These are phyloP conservation scores for Hydnomerulius pinastri DNA, from an alignment of 768 basidiomycete species.

Conservation along the genomic window DNA sequence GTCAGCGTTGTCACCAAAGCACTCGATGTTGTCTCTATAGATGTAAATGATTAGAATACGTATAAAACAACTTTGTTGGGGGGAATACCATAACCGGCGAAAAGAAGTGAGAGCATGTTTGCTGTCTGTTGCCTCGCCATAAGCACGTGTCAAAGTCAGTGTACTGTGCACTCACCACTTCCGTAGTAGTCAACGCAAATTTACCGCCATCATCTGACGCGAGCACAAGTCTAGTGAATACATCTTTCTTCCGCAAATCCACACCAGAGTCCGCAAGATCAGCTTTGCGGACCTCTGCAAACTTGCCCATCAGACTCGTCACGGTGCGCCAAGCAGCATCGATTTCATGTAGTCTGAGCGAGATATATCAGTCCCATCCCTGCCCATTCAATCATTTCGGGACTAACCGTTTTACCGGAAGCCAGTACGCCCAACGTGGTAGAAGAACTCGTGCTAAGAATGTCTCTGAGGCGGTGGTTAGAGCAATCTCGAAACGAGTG, in stretches of 20 bases:
- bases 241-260: slow-evolving; percentile 27
- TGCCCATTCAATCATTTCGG: not conserved
- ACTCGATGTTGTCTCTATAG: slow-evolving; percentile 28
- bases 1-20: slow-evolving; percentile 30
- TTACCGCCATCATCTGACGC: slow-evolving; percentile 46
- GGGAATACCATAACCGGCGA: slow-evolving; percentile 56
- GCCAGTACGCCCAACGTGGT: slow-evolving; percentile 11
- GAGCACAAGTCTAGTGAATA: slow-evolving; percentile 45
- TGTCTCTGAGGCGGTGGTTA: slow-evolving; percentile 8
- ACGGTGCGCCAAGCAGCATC: slow-evolving; percentile 10
- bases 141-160: not conserved
- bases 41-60: not conserved
- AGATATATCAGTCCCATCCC: not conserved
- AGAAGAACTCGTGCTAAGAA: slow-evolving; percentile 6
- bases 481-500: slow-evolving; percentile 7
- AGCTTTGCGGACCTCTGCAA: slow-evolving; percentile 23
- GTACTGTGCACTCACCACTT: slow-evolving; percentile 24
- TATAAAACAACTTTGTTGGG: not conserved
- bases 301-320: slow-evolving; percentile 1
- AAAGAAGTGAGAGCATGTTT: slow-evolving; percentile 49
- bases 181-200: slow-evolving; percentile 46
- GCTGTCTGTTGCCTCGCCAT: not conserved
- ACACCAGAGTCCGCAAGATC: slow-evolving; percentile 25
- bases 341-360: slow-evolving; percentile 2
- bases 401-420: slow-evolving; percentile 7